Conservation (phyloP, 2,329 filamentous ascomycete genomes). For the Colletotrichum falcatum region DNA sequence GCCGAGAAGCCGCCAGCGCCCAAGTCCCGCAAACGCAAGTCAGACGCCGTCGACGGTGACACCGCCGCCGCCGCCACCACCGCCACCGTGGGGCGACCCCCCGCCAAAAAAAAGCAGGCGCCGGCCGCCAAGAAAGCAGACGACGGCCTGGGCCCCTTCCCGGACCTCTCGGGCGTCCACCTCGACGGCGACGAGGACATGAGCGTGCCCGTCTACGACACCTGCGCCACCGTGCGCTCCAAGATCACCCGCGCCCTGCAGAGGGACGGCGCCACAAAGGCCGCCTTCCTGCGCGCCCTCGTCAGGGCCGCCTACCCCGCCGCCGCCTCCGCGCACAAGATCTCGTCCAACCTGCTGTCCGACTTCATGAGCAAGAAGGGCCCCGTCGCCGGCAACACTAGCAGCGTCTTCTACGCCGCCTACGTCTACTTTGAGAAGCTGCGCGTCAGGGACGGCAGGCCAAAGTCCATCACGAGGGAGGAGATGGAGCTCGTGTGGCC, state of each 20-base stretch:
- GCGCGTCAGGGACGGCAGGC: conserved; percentile 62
- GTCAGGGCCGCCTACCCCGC: conserved; percentile 51
- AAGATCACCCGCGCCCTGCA: conserved; percentile 65
- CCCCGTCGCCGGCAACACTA: conserved; percentile 59
- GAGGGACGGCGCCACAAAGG: conserved; percentile 62
- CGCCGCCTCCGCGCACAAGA: conserved; percentile 50
- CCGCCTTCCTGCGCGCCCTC: conserved; percentile 63
- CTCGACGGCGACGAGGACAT: conserved; percentile 61
- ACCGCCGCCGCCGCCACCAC: conserved; percentile 9
- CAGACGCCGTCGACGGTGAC: conserved; percentile 16
- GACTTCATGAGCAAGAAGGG: conserved; percentile 65
- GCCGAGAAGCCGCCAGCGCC: background rate
- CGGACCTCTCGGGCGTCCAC: conserved; percentile 52
- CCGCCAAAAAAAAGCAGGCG: conserved; percentile 14
- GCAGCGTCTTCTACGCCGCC: conserved; percentile 62
- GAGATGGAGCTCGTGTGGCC: conserved; percentile 61
- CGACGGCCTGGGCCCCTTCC: background rate
- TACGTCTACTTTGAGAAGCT: conserved; percentile 73
- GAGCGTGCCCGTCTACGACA: conserved; percentile 64
- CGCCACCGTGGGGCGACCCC: background rate
- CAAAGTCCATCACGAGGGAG: conserved; percentile 62
- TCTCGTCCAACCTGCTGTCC: conserved; percentile 59
- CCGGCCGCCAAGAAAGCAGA: conserved; percentile 18
- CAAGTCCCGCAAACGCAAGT: conserved; percentile 38
- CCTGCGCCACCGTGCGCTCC: conserved; percentile 67